Evolutionary conservation across 805 yeast species (phyloP).

Genomic region (Ogataea pignaliae): DNA sequence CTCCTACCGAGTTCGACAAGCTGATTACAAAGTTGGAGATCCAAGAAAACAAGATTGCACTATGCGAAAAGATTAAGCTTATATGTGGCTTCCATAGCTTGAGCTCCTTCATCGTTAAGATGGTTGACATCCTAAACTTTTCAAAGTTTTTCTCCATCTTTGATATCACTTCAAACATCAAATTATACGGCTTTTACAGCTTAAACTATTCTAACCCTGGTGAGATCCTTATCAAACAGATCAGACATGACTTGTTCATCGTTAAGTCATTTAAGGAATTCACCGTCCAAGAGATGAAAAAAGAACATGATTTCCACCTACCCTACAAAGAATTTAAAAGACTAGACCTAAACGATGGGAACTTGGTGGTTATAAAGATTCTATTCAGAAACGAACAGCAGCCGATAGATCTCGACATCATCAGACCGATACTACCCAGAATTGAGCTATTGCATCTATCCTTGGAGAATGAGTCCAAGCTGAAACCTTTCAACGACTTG

Average conservation of each 20-base stretch:
- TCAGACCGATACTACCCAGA: conserved; percentile 21
- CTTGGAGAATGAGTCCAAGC: conserved; percentile 26
- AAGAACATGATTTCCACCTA: conserved; percentile 29
- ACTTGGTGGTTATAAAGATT: conserved; percentile 27
- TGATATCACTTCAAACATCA: conserved; percentile 29
- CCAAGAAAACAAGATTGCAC: conserved; percentile 10
- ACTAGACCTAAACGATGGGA: conserved; percentile 25
- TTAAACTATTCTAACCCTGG: conserved; percentile 25
- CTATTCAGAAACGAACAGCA: conserved; percentile 28
- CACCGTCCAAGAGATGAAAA: conserved; percentile 28
- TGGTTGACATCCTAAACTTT: conserved; percentile 21
- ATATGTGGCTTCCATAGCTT: conserved; percentile 23
- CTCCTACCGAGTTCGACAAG: conserved; percentile 20
- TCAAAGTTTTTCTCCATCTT: conserved; percentile 26
- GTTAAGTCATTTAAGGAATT: conserved; percentile 29
- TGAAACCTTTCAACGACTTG: conserved; percentile 26
- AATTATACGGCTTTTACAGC: conserved; percentile 28
- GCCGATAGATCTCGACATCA: conserved; percentile 24
- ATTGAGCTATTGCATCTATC: conserved; percentile 26
- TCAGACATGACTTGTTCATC: conserved; percentile 26
- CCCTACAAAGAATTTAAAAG: conserved; percentile 30
- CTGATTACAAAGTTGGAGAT: conserved; percentile 12
- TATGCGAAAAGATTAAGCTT: conserved; percentile 26
- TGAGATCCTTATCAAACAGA: conserved; percentile 28
- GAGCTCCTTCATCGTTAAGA: conserved; percentile 19